These are phyloP conservation scores for Rosa persica DNA, from an alignment of 306 rosid genomes.

Conservation along the genomic window DNA sequence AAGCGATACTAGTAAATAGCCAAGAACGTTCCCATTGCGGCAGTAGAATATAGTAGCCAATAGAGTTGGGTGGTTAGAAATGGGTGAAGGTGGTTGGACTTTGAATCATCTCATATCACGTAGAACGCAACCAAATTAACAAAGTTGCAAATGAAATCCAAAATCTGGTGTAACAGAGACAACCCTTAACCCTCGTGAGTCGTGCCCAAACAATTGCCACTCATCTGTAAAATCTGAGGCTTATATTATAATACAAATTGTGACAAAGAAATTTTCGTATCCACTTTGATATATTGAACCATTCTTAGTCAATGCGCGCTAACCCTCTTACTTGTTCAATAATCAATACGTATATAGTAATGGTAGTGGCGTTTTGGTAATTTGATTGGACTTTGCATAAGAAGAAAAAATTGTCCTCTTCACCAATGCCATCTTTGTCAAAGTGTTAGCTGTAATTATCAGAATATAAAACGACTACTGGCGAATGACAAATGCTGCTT, in stretches of 20 bases:
- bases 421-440: conserved; percentile 51
- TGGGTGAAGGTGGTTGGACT: conserved; percentile 92
- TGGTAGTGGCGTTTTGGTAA: conserved; percentile 21
- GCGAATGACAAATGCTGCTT: conserved; percentile 30
- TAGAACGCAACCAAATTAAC: conserved; percentile 18
- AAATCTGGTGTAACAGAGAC: conserved; percentile 36
- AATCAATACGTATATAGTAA: neutral
- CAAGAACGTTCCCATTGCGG: neutral
- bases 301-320: conserved; percentile 26
- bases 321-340: conserved; percentile 14
- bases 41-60: neutral
- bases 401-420: neutral
- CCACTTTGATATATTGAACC: conserved; percentile 20
- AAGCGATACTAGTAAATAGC: neutral
- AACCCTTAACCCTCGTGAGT: conserved; percentile 19
- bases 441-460: conserved; percentile 59
- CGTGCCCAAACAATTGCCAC: conserved; percentile 37
- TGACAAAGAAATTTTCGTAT: conserved; percentile 6
- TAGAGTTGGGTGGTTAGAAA: conserved; percentile 67
- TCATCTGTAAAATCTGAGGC: neutral
- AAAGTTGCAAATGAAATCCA: neutral
- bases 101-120: conserved; percentile 33
- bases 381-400: neutral
- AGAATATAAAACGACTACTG: conserved; percentile 28
- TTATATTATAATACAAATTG: neutral